phyloP scores from a whole-genome alignment of 2,329 filamentous ascomycete species.

The Cyclaneusma minus region DNA sequence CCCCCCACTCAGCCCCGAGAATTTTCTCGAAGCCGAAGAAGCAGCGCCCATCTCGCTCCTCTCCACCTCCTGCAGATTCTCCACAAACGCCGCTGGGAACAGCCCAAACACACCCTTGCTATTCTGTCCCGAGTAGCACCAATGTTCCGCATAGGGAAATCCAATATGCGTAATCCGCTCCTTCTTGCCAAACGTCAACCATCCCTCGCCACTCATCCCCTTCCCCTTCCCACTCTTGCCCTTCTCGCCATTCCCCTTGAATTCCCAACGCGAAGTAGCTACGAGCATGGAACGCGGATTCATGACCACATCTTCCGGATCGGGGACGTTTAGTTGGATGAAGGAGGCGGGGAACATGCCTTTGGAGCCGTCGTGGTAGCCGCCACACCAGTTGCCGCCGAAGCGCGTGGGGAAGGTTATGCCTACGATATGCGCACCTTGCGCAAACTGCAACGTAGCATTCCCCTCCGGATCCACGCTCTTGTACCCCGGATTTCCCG shows the following conservation, averaged over 20 bases:
- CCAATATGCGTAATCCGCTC: conserved; percentile 15
- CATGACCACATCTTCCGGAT: conserved; percentile 13
- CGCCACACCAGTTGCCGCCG: conserved; percentile 14
- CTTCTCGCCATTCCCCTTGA: conserved; percentile 15
- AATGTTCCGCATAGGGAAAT: conserved; percentile 14
- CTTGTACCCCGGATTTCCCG: conserved; percentile 8
- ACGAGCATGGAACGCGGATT: conserved; percentile 11
- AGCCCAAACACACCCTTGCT: conserved; percentile 17
- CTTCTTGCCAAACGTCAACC: conserved; percentile 16
- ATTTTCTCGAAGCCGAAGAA: too few species aligned
- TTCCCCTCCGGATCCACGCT: conserved; percentile 14
- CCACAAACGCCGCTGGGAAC: conserved; percentile 15
- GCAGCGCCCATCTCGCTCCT: too few species aligned
- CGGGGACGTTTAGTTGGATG: conserved; percentile 12
- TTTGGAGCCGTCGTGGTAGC: conserved; percentile 16
- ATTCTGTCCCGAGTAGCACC: conserved; percentile 17
- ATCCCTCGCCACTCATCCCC: too few species aligned
- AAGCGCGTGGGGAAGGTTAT: conserved; percentile 16
- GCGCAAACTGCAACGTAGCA: conserved; percentile 13
- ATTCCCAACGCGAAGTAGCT: conserved; percentile 16
- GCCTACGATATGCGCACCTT: conserved; percentile 15
- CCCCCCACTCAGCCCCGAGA: too few species aligned
- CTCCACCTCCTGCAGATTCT: conserved; percentile 8
- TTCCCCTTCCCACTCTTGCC: conserved; percentile 5
- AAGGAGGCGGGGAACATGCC: conserved; percentile 14